Percentiles rank a stretch among this genome's conserved stretches.
phyloP scores from a whole-genome alignment of 2,329 filamentous ascomycete species.

The Penicillium freii region DNA sequence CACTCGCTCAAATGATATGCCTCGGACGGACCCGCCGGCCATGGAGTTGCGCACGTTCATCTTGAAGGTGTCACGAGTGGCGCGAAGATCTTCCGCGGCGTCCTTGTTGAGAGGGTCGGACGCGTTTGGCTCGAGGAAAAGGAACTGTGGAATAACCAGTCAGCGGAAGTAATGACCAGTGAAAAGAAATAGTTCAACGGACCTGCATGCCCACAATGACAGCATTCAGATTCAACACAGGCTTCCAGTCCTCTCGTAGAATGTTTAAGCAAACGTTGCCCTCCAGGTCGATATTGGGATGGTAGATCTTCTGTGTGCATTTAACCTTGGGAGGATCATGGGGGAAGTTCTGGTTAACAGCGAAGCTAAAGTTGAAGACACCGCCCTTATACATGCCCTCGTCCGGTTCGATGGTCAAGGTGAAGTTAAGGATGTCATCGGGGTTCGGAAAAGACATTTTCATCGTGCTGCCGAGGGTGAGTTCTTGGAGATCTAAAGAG shows the following conservation, averaged over 20 bases:
- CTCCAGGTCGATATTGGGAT: constrained; percentile 96
- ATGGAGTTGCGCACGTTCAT: constrained; percentile 83
- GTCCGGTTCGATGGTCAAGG: constrained; percentile 50
- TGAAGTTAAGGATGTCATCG: constrained; percentile 58
- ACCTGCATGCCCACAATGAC: constrained; percentile 93
- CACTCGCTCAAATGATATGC: constrained; percentile 73
- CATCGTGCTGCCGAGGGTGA: constrained; percentile 55
- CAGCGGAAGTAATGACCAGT: neutral
- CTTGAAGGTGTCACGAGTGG: constrained; percentile 84
- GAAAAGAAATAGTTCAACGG: constrained; percentile 24
- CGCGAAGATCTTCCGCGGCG: constrained; percentile 85
- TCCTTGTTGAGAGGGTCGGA: constrained; percentile 98
- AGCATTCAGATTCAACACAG: constrained; percentile 92
- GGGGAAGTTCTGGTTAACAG: constrained; percentile 91
- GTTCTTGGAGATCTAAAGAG: constrained; percentile 46
- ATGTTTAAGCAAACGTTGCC: constrained; percentile 99
- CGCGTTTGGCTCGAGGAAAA: constrained; percentile 96
- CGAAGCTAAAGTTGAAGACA: constrained; percentile 83
- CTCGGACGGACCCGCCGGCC: constrained; percentile 73
- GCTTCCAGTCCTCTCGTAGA: constrained; percentile 97
- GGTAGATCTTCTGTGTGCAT: constrained; percentile 97
- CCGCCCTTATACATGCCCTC: constrained; percentile 81
- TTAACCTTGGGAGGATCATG: constrained; percentile 97
- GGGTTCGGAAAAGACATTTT: constrained; percentile 57
- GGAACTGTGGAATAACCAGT: constrained; percentile 59